Evolutionary conservation across 306 rosid genomes (phyloP), one percentile per base, ranked within the genome.

Genomic region (Cucurbita pepo): DNA sequence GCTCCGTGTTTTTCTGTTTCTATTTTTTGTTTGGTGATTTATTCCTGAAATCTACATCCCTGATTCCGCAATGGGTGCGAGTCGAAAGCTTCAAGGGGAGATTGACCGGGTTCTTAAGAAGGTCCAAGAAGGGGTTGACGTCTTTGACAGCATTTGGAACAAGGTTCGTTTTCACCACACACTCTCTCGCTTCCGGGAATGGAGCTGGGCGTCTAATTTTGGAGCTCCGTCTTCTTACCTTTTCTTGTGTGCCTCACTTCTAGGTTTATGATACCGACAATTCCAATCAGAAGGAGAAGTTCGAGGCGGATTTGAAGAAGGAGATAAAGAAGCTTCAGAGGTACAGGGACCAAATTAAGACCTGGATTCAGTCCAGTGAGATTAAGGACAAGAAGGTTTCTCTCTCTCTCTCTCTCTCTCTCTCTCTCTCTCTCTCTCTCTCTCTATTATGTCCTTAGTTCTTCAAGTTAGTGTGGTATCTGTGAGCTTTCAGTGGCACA

Each of bases 81-180:
- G 98, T 82, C 90, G 98, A 73, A 94, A 94, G 81, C 98, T 94
- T 66, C 98, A 94, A 85, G 98, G 98, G 7, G 98, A 94, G 85
- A 94, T 94, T 44, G 98, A 94, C 87, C 92, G 98, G 4, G 98
- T 94, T 83, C 92, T 94, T 13, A 94, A 90, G 88, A 94, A 90
- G 89, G 98, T 90, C 10, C 98, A 94, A 40, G 98, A 94, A 86
- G 97, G 98, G 53, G 97, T 94, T 8, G 98, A 94, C 60, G 95
- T 94, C 72, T 94, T 94, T 80, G 98, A 89, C 71, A 87, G 94
- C 76, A 94, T 94, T 69, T 90, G 98, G 98, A 94, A 90, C 78
- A 94, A 94, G 98, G 98, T 93, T 37, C 37, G 74, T 65, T 48
- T 48, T 4, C 73, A 47, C 56, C 73, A 7, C 25, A 19, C 74